Base-by-base conservation (phyloP, 2,329 filamentous ascomycete genomes). In the Ceratocystis harringtonii region DNA sequence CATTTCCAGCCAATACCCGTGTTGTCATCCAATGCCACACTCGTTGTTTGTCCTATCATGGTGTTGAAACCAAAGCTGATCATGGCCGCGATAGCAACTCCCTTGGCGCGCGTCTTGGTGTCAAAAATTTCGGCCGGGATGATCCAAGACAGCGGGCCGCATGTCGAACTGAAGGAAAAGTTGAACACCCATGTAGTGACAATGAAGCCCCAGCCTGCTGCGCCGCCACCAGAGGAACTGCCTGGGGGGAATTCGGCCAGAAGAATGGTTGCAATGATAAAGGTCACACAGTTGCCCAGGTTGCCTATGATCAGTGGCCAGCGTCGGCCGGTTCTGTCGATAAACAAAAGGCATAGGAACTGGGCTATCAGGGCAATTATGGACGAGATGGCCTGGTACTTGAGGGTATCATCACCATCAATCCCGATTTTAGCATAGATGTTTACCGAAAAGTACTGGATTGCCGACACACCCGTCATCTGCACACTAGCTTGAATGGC, bases 141-240 rank as follows among this genome's bases (percentile, higher is more conserved):
- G 69, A 82, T 81, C 80, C 75, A 81, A 0, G 73, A 75, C 1
- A 90, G 75, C 0, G 88, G 87, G 25, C 88, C 88, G 67, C 85
- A 88, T 1, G 86, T 87, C 43, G 81, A 80, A 2, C 81, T 86
- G 78, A 90, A 91, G 52, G 80, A 86, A 76, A 90, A 87, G 75
- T 92, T 91, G 79, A 89, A 92, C 1, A 89, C 72, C 88, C 88
- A 92, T 0, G 88, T 92, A 70, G 83, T 79, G 52, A 68, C 71
- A 68, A 92, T 92, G 74, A 92, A 92, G 1, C 83, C 87, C 85
- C 86, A 89, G 5, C 80, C 79, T 0, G 86, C 86, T 4, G 78
- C 76, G 10, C 32, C 25, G 48, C 44, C 15, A 2, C 41, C 36
- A 10, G 50, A 63, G 5, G 19, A 25, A 15, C 44, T 65, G 32